Conservation (phyloP, 345 rosid genomes). For the Litchi chinensis region DNA sequence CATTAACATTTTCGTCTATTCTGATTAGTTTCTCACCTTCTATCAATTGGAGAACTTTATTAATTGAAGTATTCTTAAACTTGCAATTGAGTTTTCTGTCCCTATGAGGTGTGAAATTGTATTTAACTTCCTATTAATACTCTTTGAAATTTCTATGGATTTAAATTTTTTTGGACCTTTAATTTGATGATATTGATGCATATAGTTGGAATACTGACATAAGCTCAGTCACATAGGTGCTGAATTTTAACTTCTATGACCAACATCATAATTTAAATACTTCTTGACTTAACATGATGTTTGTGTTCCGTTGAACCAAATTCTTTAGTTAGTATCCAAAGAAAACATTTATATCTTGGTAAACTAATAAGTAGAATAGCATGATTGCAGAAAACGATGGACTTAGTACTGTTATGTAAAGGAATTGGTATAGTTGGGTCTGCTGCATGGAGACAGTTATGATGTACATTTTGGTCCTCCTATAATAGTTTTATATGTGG, state of each 20-base stretch:
- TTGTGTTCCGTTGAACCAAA: too few relatives aligned
- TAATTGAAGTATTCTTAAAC: too few relatives aligned
- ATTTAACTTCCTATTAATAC: neutral
- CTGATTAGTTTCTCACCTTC: too few relatives aligned
- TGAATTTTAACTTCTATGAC: neutral
- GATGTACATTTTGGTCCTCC: neutral
- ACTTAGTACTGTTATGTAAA: neutral
- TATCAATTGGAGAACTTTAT: too few relatives aligned
- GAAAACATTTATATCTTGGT: too few relatives aligned
- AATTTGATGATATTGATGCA: neutral
- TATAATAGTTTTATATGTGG: neutral
- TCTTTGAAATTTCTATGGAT: neutral
- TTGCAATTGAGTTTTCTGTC: neutral
- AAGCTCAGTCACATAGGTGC: neutral
- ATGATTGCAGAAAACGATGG: neutral
- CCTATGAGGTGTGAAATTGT: neutral
- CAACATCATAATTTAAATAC: neutral
- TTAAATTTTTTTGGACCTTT: neutral
- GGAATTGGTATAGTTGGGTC: neutral
- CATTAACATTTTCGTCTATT: too few relatives aligned
- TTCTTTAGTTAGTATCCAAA: too few relatives aligned
- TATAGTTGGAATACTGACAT: neutral
- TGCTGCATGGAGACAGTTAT: neutral
- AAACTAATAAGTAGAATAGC: neutral
- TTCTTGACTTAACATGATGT: too few relatives aligned